Base-by-base conservation (phyloP, 2,329 filamentous ascomycete genomes). In the Dactylellina sp. region DNA sequence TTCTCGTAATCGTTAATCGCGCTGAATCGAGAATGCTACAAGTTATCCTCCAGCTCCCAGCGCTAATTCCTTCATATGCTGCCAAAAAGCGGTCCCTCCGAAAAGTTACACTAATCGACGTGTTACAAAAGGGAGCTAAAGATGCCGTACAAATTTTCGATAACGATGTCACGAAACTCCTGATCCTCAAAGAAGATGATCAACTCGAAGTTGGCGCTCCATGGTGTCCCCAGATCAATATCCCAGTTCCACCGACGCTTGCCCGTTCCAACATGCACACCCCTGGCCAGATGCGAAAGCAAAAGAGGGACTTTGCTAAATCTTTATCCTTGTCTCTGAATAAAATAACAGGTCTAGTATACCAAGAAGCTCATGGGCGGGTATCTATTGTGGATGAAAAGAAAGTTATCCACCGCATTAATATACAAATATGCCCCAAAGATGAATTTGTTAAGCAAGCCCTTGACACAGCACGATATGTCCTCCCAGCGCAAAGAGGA, bases 1-100 rank as follows among this genome's bases (percentile, higher is more conserved):
- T 75, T 40, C 63, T 75, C 5, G 71, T 75, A n/a, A 75, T 75
- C 7, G 57, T 75, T 20, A 64, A 75, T 46, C 59, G 53, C 28
- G 39, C 25, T 44, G 71, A 70, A 63, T 75, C 71, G 4, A 70
- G 59, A 47, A 64, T 75, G 24, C 49, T 70, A 1, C 71, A 75
- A 28, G 63, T 70, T 18, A 75, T 70, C 12, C 52, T 75, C 5
- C 71, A 75, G 25, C 52, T 75, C 11, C 71, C 71, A n/a, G 62
- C 62, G 16, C 42, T 59, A 6, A 63, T 70, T 25, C 77, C 83
- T 83, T 46, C 89, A 87, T 78, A 82, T 89, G 75, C 71, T 68
- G 63, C 20, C 44, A 72, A 24, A 71, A 77, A 49, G 46, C 72
- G 53, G 44, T 59, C 56, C 24, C 56, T 70, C 40, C 77, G 64